These are phyloP conservation scores for Physaria fendleri DNA, from an alignment of 345 rosid genomes.

Conservation along the genomic window DNA sequence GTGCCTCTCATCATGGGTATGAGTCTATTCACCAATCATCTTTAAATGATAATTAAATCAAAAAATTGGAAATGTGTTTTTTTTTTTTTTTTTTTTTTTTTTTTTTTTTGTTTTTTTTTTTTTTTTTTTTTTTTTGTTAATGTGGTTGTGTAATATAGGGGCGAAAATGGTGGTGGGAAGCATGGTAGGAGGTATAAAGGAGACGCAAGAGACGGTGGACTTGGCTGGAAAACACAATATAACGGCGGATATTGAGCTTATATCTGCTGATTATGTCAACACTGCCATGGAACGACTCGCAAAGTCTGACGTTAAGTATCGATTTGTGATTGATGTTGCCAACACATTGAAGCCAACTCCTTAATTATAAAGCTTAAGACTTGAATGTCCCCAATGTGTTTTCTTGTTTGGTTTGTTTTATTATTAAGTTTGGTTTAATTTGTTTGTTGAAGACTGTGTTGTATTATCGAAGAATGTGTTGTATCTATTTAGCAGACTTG, in stretches of 20 bases:
- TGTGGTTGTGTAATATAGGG: conserved; percentile 23
- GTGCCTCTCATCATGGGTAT: conserved; percentile 39
- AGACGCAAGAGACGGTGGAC: conserved; percentile 55
- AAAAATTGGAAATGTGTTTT: neutral
- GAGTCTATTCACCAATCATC: neutral
- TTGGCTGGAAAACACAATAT: conserved; percentile 45
- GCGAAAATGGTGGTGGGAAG: conserved; percentile 44
- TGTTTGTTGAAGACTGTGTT: neutral
- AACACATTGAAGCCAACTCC: conserved; percentile 35
- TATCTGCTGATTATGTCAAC: conserved; percentile 43
- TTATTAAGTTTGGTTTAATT: neutral
- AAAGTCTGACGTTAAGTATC: conserved; percentile 44
- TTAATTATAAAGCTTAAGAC: neutral
- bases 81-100: neutral
- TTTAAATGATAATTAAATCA: no score
- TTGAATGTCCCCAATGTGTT: neutral
- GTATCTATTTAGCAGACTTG: neutral
- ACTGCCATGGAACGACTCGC: conserved; percentile 42
- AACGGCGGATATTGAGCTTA: conserved; percentile 46
- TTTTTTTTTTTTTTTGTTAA: neutral
- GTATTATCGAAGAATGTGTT: neutral
- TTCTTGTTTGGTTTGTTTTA: neutral
- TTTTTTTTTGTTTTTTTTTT: neutral
- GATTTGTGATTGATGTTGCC: conserved; percentile 54
- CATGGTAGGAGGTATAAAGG: conserved; percentile 44